Evolutionary conservation across 1,139 yeast species (phyloP), one percentile per base, ranked within the genome.

Genomic region (Meyerozyma athensensis): DNA sequence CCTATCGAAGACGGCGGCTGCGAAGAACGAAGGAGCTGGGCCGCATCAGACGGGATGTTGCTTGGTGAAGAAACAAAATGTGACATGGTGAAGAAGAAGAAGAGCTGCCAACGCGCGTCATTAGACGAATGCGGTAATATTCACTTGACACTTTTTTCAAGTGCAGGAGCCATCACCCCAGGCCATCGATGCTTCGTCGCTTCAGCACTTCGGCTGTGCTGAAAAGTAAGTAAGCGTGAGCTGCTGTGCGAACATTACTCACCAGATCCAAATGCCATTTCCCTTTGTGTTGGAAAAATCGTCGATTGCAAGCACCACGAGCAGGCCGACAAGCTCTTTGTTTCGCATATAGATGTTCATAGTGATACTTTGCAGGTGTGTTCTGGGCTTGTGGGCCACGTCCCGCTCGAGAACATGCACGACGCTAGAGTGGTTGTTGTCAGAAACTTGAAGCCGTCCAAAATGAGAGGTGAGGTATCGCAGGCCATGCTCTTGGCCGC

Each of bases 401-500:
- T 79, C 20, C 68, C 79, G 3, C 52, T 62, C 33, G 76, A 69
- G 35, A 63, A 69, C 10, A 58, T 81, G 64, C 65, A 69, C 39
- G 61, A 69, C 43, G 60, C 73, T 39, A 61, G 57, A 42, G 81
- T 80, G 8, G 74, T 80, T 2, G 56, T 77, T 12, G 65, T 81
- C 37, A 77, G 77, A 32, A 81, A 81, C 58, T 63, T 81, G 53
- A 81, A 81, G 56, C 81, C 83, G 6, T 76, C 78, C 3, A 76
- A 80, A 46, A 77, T 81, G 81, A 67, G 87, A 56, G 84, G 84
- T 3, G 65, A 72, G 13, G 53, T 48, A 37, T 76, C 82, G 0
- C 72, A 74, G 42, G 84, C 80, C 1, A 79, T 79, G 85, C 49
- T 79, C 2, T 50, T 79, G 22, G 83, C 83, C 4, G 75, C 81